These are phyloP conservation scores for Tetrahymena borealis DNA, from an alignment of 73 alveolate genomes.

Conservation along the genomic window DNA sequence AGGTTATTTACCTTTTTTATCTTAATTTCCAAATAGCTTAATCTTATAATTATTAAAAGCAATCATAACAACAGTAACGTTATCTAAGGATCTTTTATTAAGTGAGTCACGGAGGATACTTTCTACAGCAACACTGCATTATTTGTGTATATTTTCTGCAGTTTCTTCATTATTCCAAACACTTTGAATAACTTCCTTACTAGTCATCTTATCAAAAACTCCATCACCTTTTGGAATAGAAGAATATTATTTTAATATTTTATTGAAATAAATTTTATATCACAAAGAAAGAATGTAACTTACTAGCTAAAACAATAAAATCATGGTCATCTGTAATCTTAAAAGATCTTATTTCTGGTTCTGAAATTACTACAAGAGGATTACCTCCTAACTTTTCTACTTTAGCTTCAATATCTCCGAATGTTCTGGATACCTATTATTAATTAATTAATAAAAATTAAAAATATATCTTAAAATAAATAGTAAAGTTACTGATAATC, in stretches of 20 bases:
- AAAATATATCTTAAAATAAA: not conserved
- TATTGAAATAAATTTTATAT: not conserved
- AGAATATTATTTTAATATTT: constrained; percentile 51
- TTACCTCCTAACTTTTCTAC: constrained; percentile 87
- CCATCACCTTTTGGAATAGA: constrained; percentile 95
- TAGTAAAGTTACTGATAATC: constrained; percentile 76
- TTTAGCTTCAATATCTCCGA: constrained; percentile 97
- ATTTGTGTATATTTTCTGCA: constrained; percentile 62
- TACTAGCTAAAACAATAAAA: constrained; percentile 55
- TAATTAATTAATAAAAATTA: not conserved
- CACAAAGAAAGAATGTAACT: not conserved
- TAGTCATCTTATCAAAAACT: constrained; percentile 88
- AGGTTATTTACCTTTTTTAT: not conserved
- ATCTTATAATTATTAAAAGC: constrained; percentile 51
- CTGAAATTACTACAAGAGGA: constrained; percentile 86
- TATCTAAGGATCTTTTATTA: constrained; percentile 85
- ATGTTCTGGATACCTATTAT: constrained; percentile 69
- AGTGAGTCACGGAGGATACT: constrained; percentile 81
- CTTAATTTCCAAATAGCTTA: not conserved
- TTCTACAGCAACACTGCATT: constrained; percentile 89
- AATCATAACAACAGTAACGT: constrained; percentile 90
- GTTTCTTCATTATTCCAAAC: constrained; percentile 32
- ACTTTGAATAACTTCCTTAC: constrained; percentile 80
- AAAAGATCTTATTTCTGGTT: constrained; percentile 85
- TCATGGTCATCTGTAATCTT: constrained; percentile 69